Percentiles rank a stretch among this genome's conserved stretches.
These are phyloP conservation scores for Kazachstania psychrophila DNA, from an alignment of 805 yeast species.

Conservation along the genomic window DNA sequence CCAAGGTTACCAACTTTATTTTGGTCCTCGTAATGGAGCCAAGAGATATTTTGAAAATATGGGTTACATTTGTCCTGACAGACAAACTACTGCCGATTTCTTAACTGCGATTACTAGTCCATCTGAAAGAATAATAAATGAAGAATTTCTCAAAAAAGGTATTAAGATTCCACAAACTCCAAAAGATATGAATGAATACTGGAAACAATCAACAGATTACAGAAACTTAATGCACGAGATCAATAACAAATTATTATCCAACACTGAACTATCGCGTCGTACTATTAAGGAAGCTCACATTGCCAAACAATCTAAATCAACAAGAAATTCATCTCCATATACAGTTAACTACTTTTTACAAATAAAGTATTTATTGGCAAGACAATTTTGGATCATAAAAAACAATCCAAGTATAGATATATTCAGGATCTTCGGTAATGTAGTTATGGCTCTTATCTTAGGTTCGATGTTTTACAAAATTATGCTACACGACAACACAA, in stretches of 20 bases:
- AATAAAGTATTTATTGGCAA: conserved; percentile 33
- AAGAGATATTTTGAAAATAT: conserved; percentile 40
- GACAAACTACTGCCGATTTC: conserved; percentile 54
- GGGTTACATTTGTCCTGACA: conserved; percentile 49
- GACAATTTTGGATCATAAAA: conserved; percentile 39
- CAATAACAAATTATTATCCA: conserved; percentile 27
- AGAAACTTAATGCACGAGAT: conserved; percentile 34
- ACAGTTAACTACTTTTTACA: conserved; percentile 42
- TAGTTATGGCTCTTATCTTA: conserved; percentile 42
- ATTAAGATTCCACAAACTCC: conserved; percentile 43
- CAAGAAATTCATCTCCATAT: conserved; percentile 38
- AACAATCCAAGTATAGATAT: conserved; percentile 38
- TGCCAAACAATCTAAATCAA: conserved; percentile 40
- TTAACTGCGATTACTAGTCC: conserved; percentile 49
- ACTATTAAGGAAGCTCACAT: conserved; percentile 30
- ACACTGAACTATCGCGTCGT: conserved; percentile 7
- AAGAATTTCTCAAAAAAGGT: conserved; percentile 35
- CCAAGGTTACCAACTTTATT: conserved; percentile 49
- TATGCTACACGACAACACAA: conserved; percentile 27
- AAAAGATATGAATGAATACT: conserved; percentile 40
- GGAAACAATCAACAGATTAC: conserved; percentile 40
- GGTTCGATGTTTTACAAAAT: conserved; percentile 30
- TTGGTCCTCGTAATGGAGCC: conserved; percentile 39
- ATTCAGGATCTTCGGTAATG: conserved; percentile 34
- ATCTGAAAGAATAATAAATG: conserved; percentile 39